Evolutionary conservation across 2,329 filamentous ascomycete genomes (phyloP).

Genomic region (Aspergillus sp.): DNA sequence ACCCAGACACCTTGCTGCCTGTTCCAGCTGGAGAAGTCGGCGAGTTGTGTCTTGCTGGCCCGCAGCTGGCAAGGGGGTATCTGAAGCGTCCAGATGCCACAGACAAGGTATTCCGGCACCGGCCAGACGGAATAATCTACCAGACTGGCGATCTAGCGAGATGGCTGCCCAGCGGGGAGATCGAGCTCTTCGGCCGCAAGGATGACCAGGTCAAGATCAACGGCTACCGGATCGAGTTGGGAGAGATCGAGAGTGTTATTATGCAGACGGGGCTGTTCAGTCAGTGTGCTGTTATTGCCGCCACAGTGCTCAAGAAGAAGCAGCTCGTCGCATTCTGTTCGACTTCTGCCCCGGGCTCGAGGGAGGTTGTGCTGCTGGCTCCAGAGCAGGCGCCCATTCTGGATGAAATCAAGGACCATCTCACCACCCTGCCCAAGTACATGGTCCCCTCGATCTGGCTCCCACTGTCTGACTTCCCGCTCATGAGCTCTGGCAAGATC

Average conservation of each 20-base stretch:
- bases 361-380: not conserved
- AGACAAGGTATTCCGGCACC: slow-evolving; percentile 8
- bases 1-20: slow-evolving; percentile 11
- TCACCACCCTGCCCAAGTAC: slow-evolving; percentile 2
- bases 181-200: slow-evolving; percentile 52
- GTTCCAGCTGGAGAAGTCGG: slow-evolving; percentile 19
- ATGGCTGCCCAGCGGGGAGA: slow-evolving; percentile 18
- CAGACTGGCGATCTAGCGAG: slow-evolving; percentile 25
- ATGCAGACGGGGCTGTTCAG: slow-evolving; percentile 3
- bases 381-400: not conserved
- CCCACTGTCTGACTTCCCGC: slow-evolving; percentile 3
- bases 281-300: slow-evolving; percentile 4
- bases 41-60: slow-evolving; percentile 18
- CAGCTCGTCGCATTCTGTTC: slow-evolving; percentile 15
- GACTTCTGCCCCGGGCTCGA: not conserved
- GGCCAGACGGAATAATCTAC: slow-evolving; percentile 6
- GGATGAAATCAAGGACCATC: not conserved
- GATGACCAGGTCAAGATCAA: slow-evolving; percentile 64
- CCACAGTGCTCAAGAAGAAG: slow-evolving; percentile 10
- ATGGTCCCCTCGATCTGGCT: slow-evolving; percentile 11
- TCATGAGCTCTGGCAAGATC: slow-evolving; percentile 10
- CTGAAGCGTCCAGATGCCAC: slow-evolving; percentile 20
- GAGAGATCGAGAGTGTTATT: slow-evolving; percentile 31
- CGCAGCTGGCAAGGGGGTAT: slow-evolving; percentile 20
- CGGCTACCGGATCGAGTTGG: slow-evolving; percentile 62